A percentile compares a stretch with the other conserved stretches of the same genome.
phyloP scores from a whole-genome alignment of 768 basidiomycete genomes.

The Lyophyllum atratum region DNA sequence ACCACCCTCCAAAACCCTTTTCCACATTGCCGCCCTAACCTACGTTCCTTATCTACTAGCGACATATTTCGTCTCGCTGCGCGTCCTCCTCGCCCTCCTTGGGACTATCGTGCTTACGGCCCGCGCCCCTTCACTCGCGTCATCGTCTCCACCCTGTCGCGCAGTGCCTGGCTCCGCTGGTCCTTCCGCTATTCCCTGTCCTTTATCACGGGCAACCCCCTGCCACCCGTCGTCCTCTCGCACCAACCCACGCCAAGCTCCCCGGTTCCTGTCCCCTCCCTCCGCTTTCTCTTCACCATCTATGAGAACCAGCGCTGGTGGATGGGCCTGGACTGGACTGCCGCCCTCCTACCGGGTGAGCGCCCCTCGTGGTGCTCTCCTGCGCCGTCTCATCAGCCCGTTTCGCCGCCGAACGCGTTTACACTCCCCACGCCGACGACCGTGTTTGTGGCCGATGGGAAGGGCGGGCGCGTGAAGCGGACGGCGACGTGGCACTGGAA shows the following conservation, averaged over 20 bases:
- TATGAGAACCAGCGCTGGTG: constrained; percentile 98
- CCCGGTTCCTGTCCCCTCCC: constrained; percentile 38
- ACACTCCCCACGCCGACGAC: constrained; percentile 63
- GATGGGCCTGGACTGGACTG: constrained; percentile 97
- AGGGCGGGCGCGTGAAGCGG: constrained; percentile 57
- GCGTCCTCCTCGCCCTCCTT: constrained; percentile 55
- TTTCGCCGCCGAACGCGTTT: constrained; percentile 73
- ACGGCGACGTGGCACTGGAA: constrained; percentile 89
- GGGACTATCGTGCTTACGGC: constrained; percentile 51
- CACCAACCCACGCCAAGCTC: constrained; percentile 32
- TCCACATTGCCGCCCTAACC: constrained; percentile 58
- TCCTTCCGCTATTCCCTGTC: constrained; percentile 52
- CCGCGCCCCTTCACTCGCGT: constrained; percentile 69
- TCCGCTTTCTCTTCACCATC: constrained; percentile 86
- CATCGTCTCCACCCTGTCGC: constrained; percentile 55
- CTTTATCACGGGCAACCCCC: constrained; percentile 54
- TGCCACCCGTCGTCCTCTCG: constrained; percentile 42
- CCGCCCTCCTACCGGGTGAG: constrained; percentile 86
- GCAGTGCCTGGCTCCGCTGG: constrained; percentile 73
- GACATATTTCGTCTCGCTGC: constrained; percentile 62
- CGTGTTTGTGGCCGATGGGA: constrained; percentile 52
- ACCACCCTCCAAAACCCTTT: constrained; percentile 35
- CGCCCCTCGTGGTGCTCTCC: constrained; percentile 84
- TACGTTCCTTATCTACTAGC: constrained; percentile 70
- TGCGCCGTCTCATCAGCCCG: constrained; percentile 46